Base-by-base conservation (phyloP, 768 basidiomycete species). In the Mycena galericulata region DNA sequence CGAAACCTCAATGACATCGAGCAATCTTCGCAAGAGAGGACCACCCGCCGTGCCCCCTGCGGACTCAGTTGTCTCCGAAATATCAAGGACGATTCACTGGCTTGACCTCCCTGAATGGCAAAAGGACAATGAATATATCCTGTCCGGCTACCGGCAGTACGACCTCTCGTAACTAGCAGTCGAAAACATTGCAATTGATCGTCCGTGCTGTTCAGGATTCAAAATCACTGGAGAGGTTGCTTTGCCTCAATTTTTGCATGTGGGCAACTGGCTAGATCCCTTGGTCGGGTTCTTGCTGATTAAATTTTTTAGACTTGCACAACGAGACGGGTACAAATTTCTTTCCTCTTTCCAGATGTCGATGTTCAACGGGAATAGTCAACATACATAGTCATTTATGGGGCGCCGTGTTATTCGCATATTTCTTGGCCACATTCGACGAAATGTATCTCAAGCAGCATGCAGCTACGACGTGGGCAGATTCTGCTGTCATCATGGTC, bases 301-400 rank as follows among this genome's bases (percentile, higher is more conserved):
- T 50, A n/a, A n/a, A 56, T 49, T 55, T 64, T 55, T 29, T 34
- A 93, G 93, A 92, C 79, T 72, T 92, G 64, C 93, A 94, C 77
- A 94, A 94, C 72, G 92, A 93, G 79, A 92, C 91, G 64, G 84
- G 93, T 90, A 71, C 63, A 79, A 6, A 36, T 74, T 58, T 27
- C 58, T 60, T 60, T 55, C 56, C 38, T 73, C 67, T 55, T 66
- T 68, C 73, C 36, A 49, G 50, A 58, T 43, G 17, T 40, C 50
- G 14, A 57, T 56, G 34, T 59, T 53, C 49, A 69, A 59, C 38
- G 62, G 2, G 1, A 29, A 17, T 66, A 93, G 94, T 96, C 62
- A 97, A 97, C 79, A 94, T 96, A 50, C 92, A 95, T 78, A 92
- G 86, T 66, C 95, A 96, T 75, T 81, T 95, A 10, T 86, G 89